phyloP scores from a whole-genome alignment of 768 basidiomycete genomes.

The Lactifluus hygrophoroides region DNA sequence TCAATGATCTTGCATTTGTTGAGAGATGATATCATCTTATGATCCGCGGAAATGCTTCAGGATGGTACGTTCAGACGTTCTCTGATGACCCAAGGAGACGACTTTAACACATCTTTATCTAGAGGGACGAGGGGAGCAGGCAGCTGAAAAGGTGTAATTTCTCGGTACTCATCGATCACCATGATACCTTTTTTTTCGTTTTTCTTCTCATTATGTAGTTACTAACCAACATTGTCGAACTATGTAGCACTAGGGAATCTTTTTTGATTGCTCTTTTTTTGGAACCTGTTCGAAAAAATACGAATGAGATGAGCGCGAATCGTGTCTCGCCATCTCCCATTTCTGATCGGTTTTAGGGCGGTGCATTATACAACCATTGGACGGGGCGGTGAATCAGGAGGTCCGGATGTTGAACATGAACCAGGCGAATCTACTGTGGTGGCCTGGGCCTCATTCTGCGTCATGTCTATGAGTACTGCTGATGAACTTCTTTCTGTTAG shows the following conservation, averaged over 20 bases:
- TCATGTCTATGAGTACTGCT: background rate
- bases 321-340: no score
- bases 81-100: background rate
- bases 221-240: background rate
- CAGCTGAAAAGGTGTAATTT: background rate
- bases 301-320: background rate
- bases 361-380: no score
- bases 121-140: slow-evolving; percentile 5
- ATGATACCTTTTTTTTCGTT: background rate
- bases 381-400: no score
- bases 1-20: slow-evolving; percentile 77
- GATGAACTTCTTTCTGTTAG: background rate
- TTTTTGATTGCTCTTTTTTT: background rate
- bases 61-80: slow-evolving; percentile 25
- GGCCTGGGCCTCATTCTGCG: no score
- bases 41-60: slow-evolving; percentile 64
- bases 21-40: slow-evolving; percentile 78
- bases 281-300: background rate
- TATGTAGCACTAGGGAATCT: slow-evolving; percentile 9
- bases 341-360: no score
- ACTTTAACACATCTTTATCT: background rate
- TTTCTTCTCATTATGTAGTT: background rate
- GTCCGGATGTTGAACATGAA: no score
- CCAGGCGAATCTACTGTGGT: no score
- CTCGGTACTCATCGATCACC: background rate